Percentiles rank a stretch among this genome's conserved stretches.
These are phyloP conservation scores for Excoecaria cochinchinensis DNA, from an alignment of 345 rosid species.

Conservation along the genomic window DNA sequence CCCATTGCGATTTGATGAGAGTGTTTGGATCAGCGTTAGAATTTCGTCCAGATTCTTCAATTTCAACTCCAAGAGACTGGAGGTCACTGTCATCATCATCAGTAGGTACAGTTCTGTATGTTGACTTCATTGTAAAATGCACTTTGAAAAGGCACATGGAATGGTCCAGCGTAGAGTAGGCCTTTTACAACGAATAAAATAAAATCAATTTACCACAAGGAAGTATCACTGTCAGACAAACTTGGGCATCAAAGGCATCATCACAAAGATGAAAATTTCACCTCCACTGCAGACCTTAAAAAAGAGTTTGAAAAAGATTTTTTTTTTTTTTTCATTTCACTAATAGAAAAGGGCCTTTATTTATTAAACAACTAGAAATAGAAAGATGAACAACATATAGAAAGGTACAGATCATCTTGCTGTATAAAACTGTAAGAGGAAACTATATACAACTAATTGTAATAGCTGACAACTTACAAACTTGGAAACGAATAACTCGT, in stretches of 20 bases:
- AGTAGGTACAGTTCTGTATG: constrained; percentile 68
- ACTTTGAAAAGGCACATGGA: constrained; percentile 66
- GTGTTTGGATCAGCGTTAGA: constrained; percentile 47
- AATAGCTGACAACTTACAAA: constrained; percentile 62
- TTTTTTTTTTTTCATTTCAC: neutral
- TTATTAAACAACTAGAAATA: too few species aligned
- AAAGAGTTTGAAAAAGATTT: neutral
- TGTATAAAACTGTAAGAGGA: neutral
- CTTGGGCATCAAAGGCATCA: neutral
- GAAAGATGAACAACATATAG: neutral
- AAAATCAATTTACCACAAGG: constrained; percentile 9
- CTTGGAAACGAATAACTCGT: constrained; percentile 88
- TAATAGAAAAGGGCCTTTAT: neutral
- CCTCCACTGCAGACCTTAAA: neutral
- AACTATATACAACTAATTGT: neutral
- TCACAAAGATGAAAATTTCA: neutral
- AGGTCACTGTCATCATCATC: constrained; percentile 62
- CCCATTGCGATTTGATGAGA: constrained; percentile 68
- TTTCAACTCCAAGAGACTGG: constrained; percentile 49
- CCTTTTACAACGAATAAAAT: constrained; percentile 50
- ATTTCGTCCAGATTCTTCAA: constrained; percentile 45
- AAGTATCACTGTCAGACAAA: neutral
- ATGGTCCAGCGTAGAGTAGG: constrained; percentile 69
- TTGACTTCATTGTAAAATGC: constrained; percentile 79
- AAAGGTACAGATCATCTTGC: neutral